A percentile compares a stretch with the other conserved stretches of the same genome.
phyloP scores from a whole-genome alignment of 345 rosid species.

The Psidium guajava region DNA sequence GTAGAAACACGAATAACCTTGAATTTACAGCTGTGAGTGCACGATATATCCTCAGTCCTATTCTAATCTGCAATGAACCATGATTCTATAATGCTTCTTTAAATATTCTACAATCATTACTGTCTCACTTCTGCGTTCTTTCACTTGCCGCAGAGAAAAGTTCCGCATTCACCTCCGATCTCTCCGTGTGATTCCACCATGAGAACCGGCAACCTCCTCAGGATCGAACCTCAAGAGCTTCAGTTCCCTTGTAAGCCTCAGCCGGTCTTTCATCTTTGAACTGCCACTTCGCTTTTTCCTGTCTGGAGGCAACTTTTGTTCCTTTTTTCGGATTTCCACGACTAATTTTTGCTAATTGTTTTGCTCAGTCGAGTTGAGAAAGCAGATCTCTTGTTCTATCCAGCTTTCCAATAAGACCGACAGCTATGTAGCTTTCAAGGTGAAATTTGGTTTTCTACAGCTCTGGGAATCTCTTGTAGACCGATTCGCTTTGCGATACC shows the following conservation, averaged over 20 bases:
- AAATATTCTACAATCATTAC: no score
- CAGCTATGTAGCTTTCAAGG: constrained; percentile 76
- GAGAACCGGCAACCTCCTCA: constrained; percentile 43
- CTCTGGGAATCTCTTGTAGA: neutral
- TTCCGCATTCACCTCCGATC: neutral
- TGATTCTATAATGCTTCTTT: neutral
- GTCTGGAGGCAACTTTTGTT: neutral
- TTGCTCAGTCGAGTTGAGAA: constrained; percentile 60
- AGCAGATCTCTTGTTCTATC: constrained; percentile 74
- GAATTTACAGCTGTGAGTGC: constrained; percentile 52
- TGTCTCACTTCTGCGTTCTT: no score
- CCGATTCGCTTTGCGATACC: no score
- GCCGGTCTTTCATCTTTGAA: neutral
- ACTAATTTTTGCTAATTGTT: constrained; percentile 5
- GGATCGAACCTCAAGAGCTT: constrained; percentile 67
- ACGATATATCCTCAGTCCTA: neutral
- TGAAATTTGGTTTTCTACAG: neutral
- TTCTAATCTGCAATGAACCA: neutral
- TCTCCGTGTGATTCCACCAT: neutral
- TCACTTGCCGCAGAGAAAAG: neutral
- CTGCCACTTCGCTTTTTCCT: neutral
- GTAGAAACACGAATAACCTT: constrained; percentile 26
- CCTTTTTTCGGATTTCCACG: neutral
- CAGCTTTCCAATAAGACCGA: constrained; percentile 19
- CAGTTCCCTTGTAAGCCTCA: constrained; percentile 53